Evolutionary conservation across 148 eudicot species (phyloP).

Genomic region (Vaccinium vitisidaea): DNA sequence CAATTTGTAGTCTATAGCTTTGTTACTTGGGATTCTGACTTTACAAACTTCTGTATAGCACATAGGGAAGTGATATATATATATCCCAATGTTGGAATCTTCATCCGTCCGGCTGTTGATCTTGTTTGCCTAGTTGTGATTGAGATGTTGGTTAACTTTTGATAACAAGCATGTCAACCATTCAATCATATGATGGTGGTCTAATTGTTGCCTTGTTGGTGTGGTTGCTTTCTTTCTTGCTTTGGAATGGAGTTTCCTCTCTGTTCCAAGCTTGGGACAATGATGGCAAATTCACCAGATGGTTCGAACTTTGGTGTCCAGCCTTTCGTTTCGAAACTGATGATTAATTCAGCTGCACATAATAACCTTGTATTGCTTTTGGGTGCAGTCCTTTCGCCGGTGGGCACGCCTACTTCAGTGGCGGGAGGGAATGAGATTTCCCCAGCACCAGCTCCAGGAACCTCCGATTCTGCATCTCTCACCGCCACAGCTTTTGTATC

Average conservation of each 20-base stretch:
- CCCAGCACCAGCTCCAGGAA: conserved; percentile 9
- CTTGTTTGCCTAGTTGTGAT: neutral
- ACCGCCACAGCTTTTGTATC: neutral
- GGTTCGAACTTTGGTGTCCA: neutral
- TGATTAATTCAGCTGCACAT: neutral
- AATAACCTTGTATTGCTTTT: neutral
- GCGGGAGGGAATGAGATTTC: conserved; percentile 4
- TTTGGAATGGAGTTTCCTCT: neutral
- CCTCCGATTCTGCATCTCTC: conserved; percentile 11
- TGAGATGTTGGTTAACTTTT: neutral
- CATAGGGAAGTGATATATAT: neutral
- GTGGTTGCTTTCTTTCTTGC: neutral
- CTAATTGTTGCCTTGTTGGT: neutral
- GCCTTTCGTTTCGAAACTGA: neutral
- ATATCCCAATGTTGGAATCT: neutral
- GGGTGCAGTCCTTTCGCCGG: conserved; percentile 21
- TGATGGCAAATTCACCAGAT: neutral
- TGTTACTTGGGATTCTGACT: neutral
- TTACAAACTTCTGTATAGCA: neutral
- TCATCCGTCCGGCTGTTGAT: neutral
- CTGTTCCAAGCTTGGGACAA: neutral
- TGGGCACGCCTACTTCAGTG: neutral
- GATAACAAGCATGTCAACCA: neutral
- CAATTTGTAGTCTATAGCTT: neutral
- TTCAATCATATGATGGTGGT: neutral